Base-by-base conservation (phyloP, 1,284 basidiomycete species). In the Austroboletus niveus region DNA sequence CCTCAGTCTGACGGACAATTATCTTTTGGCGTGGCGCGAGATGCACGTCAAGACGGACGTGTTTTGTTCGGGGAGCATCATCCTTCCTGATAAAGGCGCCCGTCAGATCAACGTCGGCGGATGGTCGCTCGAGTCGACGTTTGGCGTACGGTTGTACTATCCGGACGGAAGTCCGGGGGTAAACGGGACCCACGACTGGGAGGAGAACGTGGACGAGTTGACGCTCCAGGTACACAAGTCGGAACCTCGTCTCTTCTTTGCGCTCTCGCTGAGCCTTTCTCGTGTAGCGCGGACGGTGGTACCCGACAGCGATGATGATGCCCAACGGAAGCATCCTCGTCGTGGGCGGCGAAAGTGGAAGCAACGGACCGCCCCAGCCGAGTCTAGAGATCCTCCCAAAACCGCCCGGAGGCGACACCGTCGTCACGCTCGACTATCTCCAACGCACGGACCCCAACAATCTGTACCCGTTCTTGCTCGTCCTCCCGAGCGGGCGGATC, bases 41-140 rank as follows among this genome's bases (percentile, higher is more conserved):
- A 87, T 89, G 85, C 81, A 88, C 57, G 71, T 88, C 59, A 75
- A 87, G 66, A 75, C 83, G 5, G 85, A 89, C 57, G 85, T 89
- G 30, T 90, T 90, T 73, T 89, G 87, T 63, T 80, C 87, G 3
- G 88, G 71, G n/a, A 79, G 79, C 44, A 71, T 90, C 32, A 78
- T 86, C 38, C 77, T 90, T 30, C 88, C 88, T 0, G 87, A 89
- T 61, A 85, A 83, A 58, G 82, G 71, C 20, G 87, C 74, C 2
- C 75, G 87, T 42, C 77, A 82, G 55, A 75, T 89, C 63, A 85
- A 87, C 51, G 75, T 90, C 38, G 87, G 87, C 45, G 87, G 87
- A 5, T 81, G 79, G 79, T 78, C 78, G 31, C 69, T 81, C 44
- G 70, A 79, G 2, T 87, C 85, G 14, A 86, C 83, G 8, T 85